These are phyloP conservation scores for Elsinoe arachidis DNA, from an alignment of 2,329 filamentous ascomycete genomes.

Conservation along the genomic window DNA sequence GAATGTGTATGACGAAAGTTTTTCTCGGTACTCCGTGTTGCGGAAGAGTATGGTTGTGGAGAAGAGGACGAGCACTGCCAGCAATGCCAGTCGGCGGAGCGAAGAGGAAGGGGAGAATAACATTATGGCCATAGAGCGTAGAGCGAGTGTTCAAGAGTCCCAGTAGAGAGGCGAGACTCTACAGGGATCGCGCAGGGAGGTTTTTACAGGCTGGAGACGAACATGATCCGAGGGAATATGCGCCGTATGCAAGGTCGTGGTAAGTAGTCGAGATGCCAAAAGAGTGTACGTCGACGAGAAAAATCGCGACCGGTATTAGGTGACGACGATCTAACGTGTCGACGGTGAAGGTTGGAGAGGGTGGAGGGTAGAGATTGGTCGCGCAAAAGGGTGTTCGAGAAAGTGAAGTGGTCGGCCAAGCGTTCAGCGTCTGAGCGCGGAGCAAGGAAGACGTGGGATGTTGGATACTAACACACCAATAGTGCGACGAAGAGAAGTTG, in stretches of 20 bases:
- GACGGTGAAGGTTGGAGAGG: neutral
- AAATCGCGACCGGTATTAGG: conserved; percentile 3
- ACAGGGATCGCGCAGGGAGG: neutral
- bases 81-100: conserved; percentile 31
- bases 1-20: conserved; percentile 18
- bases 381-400: neutral
- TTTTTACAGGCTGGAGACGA: conserved; percentile 5
- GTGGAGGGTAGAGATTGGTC: neutral
- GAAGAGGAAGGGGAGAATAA: conserved; percentile 24
- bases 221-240: neutral
- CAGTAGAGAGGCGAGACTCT: neutral
- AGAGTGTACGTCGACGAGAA: conserved; percentile 1
- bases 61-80: conserved; percentile 29
- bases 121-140: conserved; percentile 16
- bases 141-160: conserved; percentile 4
- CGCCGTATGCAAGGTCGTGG: neutral
- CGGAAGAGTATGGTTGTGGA: conserved; percentile 20
- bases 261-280: conserved; percentile 5
- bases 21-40: conserved; percentile 19
- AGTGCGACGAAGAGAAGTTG: neutral
- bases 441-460: conserved; percentile 5
- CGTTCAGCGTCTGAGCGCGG: neutral
- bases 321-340: neutral
- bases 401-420: neutral
- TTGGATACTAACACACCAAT: neutral